Percentiles rank a stretch among this genome's conserved stretches.
Conservation (phyloP, 1,139 yeast species). For the Pneumocystis sp. region DNA sequence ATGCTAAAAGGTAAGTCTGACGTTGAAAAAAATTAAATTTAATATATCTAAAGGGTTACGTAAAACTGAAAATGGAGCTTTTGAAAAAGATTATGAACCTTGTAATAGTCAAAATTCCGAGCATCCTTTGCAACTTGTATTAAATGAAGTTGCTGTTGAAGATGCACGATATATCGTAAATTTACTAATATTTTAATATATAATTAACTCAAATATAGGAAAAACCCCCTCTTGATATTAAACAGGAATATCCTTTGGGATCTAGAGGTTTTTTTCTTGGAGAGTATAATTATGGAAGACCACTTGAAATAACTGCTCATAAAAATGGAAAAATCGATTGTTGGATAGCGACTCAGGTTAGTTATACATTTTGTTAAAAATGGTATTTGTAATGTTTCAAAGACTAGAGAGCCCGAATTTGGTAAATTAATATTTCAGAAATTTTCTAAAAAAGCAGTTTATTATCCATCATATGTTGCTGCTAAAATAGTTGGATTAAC, state of each 20-base stretch:
- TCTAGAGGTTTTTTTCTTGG: conserved; percentile 73
- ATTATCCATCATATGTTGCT: conserved; percentile 54
- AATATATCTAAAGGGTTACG: conserved; percentile 37
- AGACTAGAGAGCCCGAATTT: conserved; percentile 18
- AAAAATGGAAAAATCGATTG: conserved; percentile 26
- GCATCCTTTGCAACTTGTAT: conserved; percentile 66
- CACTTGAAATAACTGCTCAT: conserved; percentile 49
- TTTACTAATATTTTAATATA: not conserved
- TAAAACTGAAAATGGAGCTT: conserved; percentile 60
- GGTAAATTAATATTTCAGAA: conserved; percentile 37
- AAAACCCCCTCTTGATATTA: conserved; percentile 61
- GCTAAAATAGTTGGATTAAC: conserved; percentile 43
- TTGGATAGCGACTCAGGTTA: conserved; percentile 15
- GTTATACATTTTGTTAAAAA: not conserved
- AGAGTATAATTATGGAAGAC: conserved; percentile 79
- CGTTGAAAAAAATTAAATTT: not conserved
- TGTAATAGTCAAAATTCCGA: conserved; percentile 33
- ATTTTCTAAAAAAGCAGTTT: conserved; percentile 44
- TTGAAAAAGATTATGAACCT: conserved; percentile 41
- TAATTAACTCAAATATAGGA: conserved; percentile 24
- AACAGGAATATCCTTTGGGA: conserved; percentile 64
- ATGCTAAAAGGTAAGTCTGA: conserved; percentile 36
- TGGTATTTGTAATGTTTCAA: not conserved
- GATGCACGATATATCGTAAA: conserved; percentile 47
- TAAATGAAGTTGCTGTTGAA: conserved; percentile 55